Conservation (phyloP, 2,329 filamentous ascomycete species). For the Diaporthe sp. region DNA sequence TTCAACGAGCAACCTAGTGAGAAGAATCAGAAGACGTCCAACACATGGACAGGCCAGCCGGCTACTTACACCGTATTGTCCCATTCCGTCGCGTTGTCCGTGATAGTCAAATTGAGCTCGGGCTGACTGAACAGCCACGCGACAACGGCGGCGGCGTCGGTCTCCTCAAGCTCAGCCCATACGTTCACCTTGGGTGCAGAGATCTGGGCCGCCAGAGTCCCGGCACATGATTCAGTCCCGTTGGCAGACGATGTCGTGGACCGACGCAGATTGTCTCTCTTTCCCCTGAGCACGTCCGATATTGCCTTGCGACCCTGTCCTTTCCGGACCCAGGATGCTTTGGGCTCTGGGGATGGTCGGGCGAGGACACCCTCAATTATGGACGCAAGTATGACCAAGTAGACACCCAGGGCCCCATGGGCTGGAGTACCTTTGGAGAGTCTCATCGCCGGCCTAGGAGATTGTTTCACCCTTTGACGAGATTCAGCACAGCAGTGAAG, state of each 20-base stretch:
- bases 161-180: constrained; percentile 53
- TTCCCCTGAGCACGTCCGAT: constrained; percentile 43
- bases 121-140: constrained; percentile 54
- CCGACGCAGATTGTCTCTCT: constrained; percentile 30
- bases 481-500: background rate
- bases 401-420: constrained; percentile 26
- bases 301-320: constrained; percentile 44
- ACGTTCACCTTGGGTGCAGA: constrained; percentile 56
- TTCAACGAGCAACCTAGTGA: constrained; percentile 49
- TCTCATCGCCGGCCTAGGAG: constrained; percentile 25
- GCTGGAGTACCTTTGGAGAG: background rate
- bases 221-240: constrained; percentile 39
- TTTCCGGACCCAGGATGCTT: constrained; percentile 44
- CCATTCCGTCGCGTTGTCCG: constrained; percentile 51
- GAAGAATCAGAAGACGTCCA: background rate
- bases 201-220: constrained; percentile 40
- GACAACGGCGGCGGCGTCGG: constrained; percentile 53
- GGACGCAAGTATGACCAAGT: constrained; percentile 36
- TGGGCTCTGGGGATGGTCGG: constrained; percentile 43
- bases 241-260: background rate
- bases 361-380: constrained; percentile 44
- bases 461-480: background rate
- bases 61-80: constrained; percentile 51
- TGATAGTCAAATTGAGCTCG: constrained; percentile 54
- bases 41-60: no score